Conservation (phyloP, 2,329 filamentous ascomycete genomes). For the Arthrobotrys conoides region DNA sequence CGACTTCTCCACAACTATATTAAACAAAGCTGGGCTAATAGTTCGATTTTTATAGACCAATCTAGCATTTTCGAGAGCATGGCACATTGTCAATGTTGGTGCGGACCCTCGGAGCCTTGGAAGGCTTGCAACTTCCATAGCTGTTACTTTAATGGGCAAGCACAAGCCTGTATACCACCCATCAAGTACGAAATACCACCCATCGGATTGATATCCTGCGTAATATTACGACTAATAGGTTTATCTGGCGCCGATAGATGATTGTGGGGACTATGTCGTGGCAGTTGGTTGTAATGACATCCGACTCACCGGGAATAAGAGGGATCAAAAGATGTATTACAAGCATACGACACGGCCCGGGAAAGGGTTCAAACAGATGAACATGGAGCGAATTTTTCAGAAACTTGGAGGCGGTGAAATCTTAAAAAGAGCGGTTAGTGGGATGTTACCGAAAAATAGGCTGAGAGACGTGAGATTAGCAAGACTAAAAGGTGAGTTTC, state of each 20-base stretch:
- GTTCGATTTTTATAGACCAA: slow-evolving; percentile 76
- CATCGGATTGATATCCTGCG: neutral
- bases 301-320: slow-evolving; percentile 91
- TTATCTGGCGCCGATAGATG: slow-evolving; percentile 69
- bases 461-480: slow-evolving; percentile 88
- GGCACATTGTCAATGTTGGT: slow-evolving; percentile 88
- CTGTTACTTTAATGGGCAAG: slow-evolving; percentile 93
- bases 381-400: slow-evolving; percentile 93
- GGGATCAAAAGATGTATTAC: slow-evolving; percentile 95
- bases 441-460: slow-evolving; percentile 98
- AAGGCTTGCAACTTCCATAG: slow-evolving; percentile 88
- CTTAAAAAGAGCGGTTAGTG: slow-evolving; percentile 88
- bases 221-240: neutral
- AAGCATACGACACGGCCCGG: slow-evolving; percentile 92
- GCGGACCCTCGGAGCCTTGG: slow-evolving; percentile 83
- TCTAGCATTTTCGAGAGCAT: slow-evolving; percentile 94
- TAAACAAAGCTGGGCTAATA: slow-evolving; percentile 11
- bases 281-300: slow-evolving; percentile 89
- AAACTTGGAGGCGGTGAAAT: slow-evolving; percentile 96
- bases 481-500: slow-evolving; percentile 79
- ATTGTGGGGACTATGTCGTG: slow-evolving; percentile 99
- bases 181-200: slow-evolving; percentile 71
- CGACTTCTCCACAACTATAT: neutral
- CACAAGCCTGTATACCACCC: slow-evolving; percentile 98
- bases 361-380: slow-evolving; percentile 82